Percentiles rank a stretch among this genome's conserved stretches.
Conservation (phyloP, 1,284 basidiomycete species). For the Irpex rosettiformis region DNA sequence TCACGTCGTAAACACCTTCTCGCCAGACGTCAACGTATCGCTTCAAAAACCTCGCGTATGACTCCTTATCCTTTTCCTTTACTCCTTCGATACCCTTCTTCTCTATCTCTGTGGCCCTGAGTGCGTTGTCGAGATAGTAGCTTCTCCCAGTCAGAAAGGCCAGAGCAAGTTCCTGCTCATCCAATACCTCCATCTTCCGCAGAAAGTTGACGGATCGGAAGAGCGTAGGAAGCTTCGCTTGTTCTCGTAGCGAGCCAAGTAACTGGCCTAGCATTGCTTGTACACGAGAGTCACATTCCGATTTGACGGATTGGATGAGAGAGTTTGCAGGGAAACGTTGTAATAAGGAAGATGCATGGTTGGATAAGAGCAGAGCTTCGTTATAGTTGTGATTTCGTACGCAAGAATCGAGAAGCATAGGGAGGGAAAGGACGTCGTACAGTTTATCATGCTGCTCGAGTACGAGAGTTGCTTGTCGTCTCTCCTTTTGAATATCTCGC, state of each 20-base stretch:
- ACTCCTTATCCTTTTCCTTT: conserved; percentile 56
- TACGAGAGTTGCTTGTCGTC: conserved; percentile 74
- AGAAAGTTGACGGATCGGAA: conserved; percentile 88
- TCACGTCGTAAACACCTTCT: conserved; percentile 88
- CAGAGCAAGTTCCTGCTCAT: conserved; percentile 63
- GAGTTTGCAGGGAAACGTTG: conserved; percentile 37
- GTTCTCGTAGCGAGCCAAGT: conserved; percentile 75
- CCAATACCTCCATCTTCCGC: conserved; percentile 67
- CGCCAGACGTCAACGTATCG: conserved; percentile 90
- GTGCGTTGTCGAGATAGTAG: conserved; percentile 43
- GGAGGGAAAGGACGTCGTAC: conserved; percentile 86
- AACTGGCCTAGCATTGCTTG: conserved; percentile 77
- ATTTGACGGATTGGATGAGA: conserved; percentile 54
- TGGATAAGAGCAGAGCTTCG: conserved; percentile 82
- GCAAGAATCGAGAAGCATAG: conserved; percentile 87
- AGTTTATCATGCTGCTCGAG: conserved; percentile 91
- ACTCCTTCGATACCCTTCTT: conserved; percentile 28
- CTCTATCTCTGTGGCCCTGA: conserved; percentile 43
- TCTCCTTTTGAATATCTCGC: conserved; percentile 54
- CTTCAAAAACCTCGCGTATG: conserved; percentile 76
- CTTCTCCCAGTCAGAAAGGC: conserved; percentile 66
- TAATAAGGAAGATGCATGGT: conserved; percentile 55
- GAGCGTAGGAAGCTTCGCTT: conserved; percentile 84
- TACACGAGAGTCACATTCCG: conserved; percentile 73
- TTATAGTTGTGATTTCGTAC: conserved; percentile 88